These are phyloP conservation scores for Trichosanthes cucumerina DNA, from an alignment of 306 rosid species.

Conservation along the genomic window DNA sequence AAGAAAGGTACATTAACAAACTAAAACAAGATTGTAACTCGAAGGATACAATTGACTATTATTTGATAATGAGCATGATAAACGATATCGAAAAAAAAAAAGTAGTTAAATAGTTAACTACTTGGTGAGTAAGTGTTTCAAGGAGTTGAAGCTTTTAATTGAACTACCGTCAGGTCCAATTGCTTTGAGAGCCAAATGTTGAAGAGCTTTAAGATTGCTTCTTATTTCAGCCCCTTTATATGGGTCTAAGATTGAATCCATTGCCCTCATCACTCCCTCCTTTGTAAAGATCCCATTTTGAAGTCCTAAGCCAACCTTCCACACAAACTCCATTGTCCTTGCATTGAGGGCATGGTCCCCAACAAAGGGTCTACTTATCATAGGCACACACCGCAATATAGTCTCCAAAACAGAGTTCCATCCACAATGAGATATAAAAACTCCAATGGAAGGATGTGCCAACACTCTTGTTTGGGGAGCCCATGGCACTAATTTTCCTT, in stretches of 20 bases:
- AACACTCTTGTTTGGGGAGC: conserved; percentile 45
- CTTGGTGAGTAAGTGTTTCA: background rate
- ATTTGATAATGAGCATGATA: too few relatives aligned
- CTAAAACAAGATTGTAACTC: too few relatives aligned
- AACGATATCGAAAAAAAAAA: too few relatives aligned
- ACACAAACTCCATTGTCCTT: conserved; percentile 22
- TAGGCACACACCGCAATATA: conserved; percentile 42
- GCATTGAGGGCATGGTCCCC: conserved; percentile 44
- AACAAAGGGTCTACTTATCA: conserved; percentile 50
- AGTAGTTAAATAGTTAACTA: background rate
- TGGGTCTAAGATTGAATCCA: conserved; percentile 23
- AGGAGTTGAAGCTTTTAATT: conserved; percentile 7
- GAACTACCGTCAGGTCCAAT: conserved; percentile 21
- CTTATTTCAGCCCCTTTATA: conserved; percentile 30
- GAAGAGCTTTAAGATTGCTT: conserved; percentile 13
- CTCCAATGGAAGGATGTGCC: conserved; percentile 30
- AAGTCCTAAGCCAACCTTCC: conserved; percentile 33
- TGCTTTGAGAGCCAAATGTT: conserved; percentile 14
- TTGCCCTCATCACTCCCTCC: conserved; percentile 24
- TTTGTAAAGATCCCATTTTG: conserved; percentile 36
- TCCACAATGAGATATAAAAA: conserved; percentile 48
- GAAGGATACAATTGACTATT: too few relatives aligned
- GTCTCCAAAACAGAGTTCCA: conserved; percentile 61
- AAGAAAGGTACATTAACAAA: too few relatives aligned
- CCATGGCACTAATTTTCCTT: conserved; percentile 58